Conservation (phyloP, 129 eudicot species). For the Chrysanthemum seticuspe region DNA sequence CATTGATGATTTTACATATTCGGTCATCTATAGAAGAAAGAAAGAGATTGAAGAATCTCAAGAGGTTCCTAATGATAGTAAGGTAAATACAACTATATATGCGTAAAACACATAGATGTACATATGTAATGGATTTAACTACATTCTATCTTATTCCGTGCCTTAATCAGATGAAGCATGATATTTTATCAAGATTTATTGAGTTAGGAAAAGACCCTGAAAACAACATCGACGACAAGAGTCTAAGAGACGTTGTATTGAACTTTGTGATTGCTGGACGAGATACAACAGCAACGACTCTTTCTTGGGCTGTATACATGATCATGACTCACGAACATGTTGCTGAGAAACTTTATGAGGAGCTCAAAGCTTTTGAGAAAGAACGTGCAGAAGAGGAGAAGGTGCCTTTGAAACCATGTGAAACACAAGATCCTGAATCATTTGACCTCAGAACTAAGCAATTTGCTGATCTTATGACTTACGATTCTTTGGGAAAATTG, state of each 20-base stretch:
- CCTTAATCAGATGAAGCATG: constrained; percentile 65
- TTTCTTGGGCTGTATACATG: constrained; percentile 97
- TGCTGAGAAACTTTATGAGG: constrained; percentile 69
- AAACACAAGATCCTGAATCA: constrained; percentile 51
- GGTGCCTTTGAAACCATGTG: constrained; percentile 36
- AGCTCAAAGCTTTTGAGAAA: constrained; percentile 63
- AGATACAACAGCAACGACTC: constrained; percentile 95
- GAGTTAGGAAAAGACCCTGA: constrained; percentile 83
- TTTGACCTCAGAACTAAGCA: constrained; percentile 61
- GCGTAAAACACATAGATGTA: too few species aligned
- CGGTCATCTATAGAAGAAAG: constrained; percentile 74
- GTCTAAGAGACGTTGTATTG: constrained; percentile 86
- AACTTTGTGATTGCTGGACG: constrained; percentile 97
- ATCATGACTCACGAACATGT: constrained; percentile 61
- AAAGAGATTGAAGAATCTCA: constrained; percentile 55
- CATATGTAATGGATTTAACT: not conserved
- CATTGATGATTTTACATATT: constrained; percentile 90
- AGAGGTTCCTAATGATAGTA: constrained; percentile 35
- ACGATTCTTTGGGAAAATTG: constrained; percentile 73
- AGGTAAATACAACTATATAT: constrained; percentile 36
- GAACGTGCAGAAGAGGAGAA: constrained; percentile 59
- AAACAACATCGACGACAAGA: constrained; percentile 74
- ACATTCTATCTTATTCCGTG: not conserved
- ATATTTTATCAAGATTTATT: constrained; percentile 82
- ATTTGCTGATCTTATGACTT: constrained; percentile 65